These are phyloP conservation scores for Typha latifolia DNA, from an alignment of 176 grass and related monocot genomes.

Conservation along the genomic window DNA sequence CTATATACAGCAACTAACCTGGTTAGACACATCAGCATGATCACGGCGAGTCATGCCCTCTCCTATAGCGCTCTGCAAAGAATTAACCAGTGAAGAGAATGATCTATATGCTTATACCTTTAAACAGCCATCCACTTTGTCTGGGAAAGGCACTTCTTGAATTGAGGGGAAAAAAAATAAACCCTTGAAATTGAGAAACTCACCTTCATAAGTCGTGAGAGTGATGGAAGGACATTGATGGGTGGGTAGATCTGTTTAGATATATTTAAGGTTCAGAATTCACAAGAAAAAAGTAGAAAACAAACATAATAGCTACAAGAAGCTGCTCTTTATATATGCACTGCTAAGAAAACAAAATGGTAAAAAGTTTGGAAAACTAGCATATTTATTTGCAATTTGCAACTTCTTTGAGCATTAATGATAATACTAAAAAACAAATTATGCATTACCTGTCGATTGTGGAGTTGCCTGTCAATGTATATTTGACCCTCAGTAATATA, in stretches of 20 bases:
- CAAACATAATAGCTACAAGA: too few species aligned
- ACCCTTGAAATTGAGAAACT: background rate
- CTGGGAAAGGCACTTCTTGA: background rate
- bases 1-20: conserved; percentile 29
- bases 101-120: background rate
- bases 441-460: conserved; percentile 70
- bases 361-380: too few species aligned
- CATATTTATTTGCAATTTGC: too few species aligned
- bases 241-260: conserved; percentile 88
- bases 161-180: background rate
- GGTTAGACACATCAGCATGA: conserved; percentile 97
- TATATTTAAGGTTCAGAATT: conserved; percentile 2
- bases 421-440: background rate
- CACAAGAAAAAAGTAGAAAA: background rate
- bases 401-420: too few species aligned
- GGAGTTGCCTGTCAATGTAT: conserved; percentile 86
- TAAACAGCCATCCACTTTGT: too few species aligned
- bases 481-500: conserved; percentile 96
- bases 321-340: too few species aligned
- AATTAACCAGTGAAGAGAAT: conserved; percentile 1
- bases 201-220: conserved; percentile 98
- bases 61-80: conserved; percentile 89
- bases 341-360: too few species aligned
- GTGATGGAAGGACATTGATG: conserved; percentile 95
- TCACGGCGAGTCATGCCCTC: conserved; percentile 98